Evolutionary conservation across 2,329 filamentous ascomycete species (phyloP), one percentile per base, ranked within the genome.

Genomic region (Ceratocystis albifundus): DNA sequence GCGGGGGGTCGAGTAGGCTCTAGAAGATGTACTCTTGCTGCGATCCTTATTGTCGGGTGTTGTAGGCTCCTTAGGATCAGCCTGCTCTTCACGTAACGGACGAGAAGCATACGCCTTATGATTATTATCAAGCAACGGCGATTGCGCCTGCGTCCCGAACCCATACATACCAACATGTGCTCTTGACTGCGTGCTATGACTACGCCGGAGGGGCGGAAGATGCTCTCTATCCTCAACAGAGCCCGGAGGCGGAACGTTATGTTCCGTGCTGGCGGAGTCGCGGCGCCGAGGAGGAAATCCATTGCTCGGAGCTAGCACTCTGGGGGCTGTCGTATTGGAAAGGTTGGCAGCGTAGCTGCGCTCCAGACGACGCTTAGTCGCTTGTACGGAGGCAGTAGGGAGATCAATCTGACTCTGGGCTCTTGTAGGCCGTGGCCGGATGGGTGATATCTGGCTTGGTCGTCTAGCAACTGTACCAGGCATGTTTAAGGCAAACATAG

Each of bases 281-380:
- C 66, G 66, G 15, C 66, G 53, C 15, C 66, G 62, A 10, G 66
- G 66, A 32, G 66, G 66, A 44, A 67, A 66, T 17, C 65, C 65
- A 36, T 44, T 10, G 10, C 28, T 62, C 17, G 65, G 44, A 20
- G 65, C 45, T 3, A 48, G 59, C 12, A 15, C 44, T 12, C 62
- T 36, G 20, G 62, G 45, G 4, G 65, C 53, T 22, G 57, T 28
- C 46, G 46, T 61, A 36, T 55, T 67, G 15, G 66, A 67, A 5
- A 62, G 50, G 44, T 67, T 67, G 28, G 61, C 59, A 0, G 41
- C 45, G 17, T 64, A 17, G 36, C 36, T 64, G 30, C 61, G 61
- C 28, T 67, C 66, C 3, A 67, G 45, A 28, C 66, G 61, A 22
- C 50, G 48, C 15, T 61, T 64, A 6, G 66, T 67, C 5, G 62